Conservation (phyloP, 768 basidiomycete species). For the Lactarius sp. region DNA sequence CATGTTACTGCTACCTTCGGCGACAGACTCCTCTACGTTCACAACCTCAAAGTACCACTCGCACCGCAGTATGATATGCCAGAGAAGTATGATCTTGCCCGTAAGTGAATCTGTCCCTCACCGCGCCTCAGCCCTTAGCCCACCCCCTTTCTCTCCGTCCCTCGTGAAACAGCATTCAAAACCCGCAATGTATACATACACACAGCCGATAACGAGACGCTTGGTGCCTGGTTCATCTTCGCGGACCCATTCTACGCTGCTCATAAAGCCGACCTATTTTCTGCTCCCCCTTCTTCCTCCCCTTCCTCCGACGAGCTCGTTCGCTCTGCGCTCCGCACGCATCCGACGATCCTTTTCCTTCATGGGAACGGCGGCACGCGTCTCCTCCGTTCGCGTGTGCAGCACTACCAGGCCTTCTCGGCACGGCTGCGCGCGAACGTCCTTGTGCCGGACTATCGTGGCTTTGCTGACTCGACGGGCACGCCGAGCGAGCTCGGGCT, state of each 20-base stretch:
- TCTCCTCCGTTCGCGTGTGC: conserved; percentile 61
- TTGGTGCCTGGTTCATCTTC: conserved; percentile 86
- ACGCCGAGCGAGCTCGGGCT: conserved; percentile 73
- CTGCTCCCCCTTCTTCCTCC: conserved; percentile 36
- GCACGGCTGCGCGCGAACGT: conserved; percentile 69
- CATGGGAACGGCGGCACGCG: conserved; percentile 89
- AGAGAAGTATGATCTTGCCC: conserved; percentile 76
- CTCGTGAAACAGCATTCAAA: conserved; percentile 37
- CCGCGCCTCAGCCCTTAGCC: neutral
- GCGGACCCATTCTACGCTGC: conserved; percentile 53
- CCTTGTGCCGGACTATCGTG: conserved; percentile 85
- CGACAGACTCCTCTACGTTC: conserved; percentile 57
- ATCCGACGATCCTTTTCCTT: conserved; percentile 83
- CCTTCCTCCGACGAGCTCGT: conserved; percentile 38
- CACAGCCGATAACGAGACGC: conserved; percentile 69
- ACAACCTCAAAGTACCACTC: conserved; percentile 59
- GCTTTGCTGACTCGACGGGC: conserved; percentile 84
- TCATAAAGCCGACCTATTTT: conserved; percentile 33
- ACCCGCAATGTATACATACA: conserved; percentile 64
- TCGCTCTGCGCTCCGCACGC: conserved; percentile 45
- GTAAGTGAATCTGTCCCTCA: conserved; percentile 38
- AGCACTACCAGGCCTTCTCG: conserved; percentile 60
- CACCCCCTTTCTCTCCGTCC: neutral
- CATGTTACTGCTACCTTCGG: conserved; percentile 3
- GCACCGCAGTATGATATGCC: conserved; percentile 61